Percentiles rank a stretch among this genome's conserved stretches.
These are phyloP conservation scores for Arbutus unedo DNA, from an alignment of 148 eudicot genomes.

Conservation along the genomic window DNA sequence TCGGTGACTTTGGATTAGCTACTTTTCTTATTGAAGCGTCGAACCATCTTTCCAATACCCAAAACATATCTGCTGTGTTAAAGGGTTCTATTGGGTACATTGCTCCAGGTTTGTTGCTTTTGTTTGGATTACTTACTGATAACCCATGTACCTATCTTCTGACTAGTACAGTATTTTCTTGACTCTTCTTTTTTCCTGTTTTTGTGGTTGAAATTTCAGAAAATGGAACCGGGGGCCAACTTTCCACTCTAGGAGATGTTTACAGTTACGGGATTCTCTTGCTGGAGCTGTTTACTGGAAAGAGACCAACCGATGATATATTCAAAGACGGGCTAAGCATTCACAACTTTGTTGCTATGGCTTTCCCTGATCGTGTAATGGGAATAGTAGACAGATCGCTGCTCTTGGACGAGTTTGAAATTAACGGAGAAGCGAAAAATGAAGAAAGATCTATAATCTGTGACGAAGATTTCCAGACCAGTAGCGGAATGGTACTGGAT, in stretches of 20 bases:
- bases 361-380: constrained; percentile 13
- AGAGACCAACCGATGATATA: constrained; percentile 13
- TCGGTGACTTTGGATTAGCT: constrained; percentile 20
- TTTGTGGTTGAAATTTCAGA: constrained; percentile 17
- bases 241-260: constrained; percentile 22
- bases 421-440: background rate
- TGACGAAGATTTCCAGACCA: background rate
- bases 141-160: background rate
- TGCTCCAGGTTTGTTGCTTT: constrained; percentile 13
- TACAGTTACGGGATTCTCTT: constrained; percentile 21
- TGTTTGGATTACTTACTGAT: background rate
- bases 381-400: background rate
- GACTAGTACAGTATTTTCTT: background rate
- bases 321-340: constrained; percentile 17
- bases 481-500: background rate
- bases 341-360: constrained; percentile 8
- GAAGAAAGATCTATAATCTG: background rate
- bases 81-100: constrained; percentile 26
- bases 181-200: background rate
- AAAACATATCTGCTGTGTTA: background rate
- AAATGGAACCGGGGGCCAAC: constrained; percentile 16
- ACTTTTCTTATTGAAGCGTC: constrained; percentile 5
- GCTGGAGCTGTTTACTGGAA: constrained; percentile 11
- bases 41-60: background rate
- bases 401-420: background rate